These are phyloP conservation scores for Erysimum cheiranthoides DNA, from an alignment of 345 rosid genomes.

Conservation along the genomic window DNA sequence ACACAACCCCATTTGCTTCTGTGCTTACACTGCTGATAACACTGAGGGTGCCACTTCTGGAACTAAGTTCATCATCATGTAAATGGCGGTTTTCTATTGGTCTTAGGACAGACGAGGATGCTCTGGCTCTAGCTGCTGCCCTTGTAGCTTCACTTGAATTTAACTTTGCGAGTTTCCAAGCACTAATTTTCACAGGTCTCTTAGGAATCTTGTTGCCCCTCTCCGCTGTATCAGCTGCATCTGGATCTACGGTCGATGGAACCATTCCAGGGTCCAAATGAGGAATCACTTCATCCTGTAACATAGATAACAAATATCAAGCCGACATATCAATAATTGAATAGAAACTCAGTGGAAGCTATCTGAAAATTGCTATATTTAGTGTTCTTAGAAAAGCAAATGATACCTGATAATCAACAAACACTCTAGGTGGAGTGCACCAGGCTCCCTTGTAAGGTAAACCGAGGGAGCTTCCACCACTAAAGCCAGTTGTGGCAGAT, in stretches of 20 bases:
- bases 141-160: conserved; percentile 81
- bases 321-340: background rate
- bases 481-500: conserved; percentile 90
- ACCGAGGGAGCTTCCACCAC: conserved; percentile 96
- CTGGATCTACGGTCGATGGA: conserved; percentile 94
- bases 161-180: conserved; percentile 93
- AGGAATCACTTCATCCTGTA: conserved; percentile 94
- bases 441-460: conserved; percentile 87
- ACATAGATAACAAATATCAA: conserved; percentile 11
- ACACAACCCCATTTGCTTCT: conserved; percentile 50
- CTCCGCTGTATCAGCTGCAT: conserved; percentile 74
- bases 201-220: conserved; percentile 70
- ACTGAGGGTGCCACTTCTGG: conserved; percentile 73
- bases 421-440: conserved; percentile 99
- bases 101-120: conserved; percentile 86
- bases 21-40: conserved; percentile 86
- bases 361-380: background rate
- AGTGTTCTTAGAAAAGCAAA: conserved; percentile 18
- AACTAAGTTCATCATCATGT: conserved; percentile 75
- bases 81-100: conserved; percentile 68
- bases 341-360: background rate
- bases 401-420: conserved; percentile 95
- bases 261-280: conserved; percentile 97
- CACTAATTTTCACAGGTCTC: conserved; percentile 77
- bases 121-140: conserved; percentile 98